These are phyloP conservation scores for Chlorella sp. DNA, from an alignment of 139 green algal genomes.

Conservation along the genomic window DNA sequence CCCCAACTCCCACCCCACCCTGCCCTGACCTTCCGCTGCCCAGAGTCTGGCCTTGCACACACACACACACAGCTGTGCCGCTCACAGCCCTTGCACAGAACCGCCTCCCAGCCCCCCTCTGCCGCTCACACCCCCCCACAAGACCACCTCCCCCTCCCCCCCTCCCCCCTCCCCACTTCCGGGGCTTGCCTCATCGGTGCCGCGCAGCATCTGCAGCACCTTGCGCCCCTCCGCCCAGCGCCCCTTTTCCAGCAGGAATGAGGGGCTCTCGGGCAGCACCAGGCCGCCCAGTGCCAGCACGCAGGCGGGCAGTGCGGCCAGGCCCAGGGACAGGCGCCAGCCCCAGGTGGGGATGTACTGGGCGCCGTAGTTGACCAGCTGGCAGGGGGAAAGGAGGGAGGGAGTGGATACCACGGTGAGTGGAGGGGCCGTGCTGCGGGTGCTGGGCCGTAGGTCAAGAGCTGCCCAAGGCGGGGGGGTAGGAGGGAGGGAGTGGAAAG, in stretches of 20 bases:
- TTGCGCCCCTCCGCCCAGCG: background rate
- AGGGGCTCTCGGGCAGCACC: conserved; percentile 78
- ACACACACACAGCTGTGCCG: too few relatives aligned
- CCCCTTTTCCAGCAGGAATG: conserved; percentile 64
- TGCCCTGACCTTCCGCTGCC: too few relatives aligned
- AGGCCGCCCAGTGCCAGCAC: conserved; percentile 56
- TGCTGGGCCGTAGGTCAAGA: too few relatives aligned
- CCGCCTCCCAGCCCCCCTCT: too few relatives aligned
- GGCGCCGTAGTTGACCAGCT: conserved; percentile 37
- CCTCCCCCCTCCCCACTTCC: too few relatives aligned
- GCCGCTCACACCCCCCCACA: too few relatives aligned
- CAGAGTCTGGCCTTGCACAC: too few relatives aligned
- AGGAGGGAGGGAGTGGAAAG: too few relatives aligned
- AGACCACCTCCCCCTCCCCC: too few relatives aligned
- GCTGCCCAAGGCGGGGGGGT: background rate
- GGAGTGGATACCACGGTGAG: background rate
- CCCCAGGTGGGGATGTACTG: conserved; percentile 8
- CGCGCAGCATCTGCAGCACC: conserved; percentile 27
- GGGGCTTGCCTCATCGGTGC: conserved; percentile 9
- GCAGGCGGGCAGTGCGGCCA: conserved; percentile 45
- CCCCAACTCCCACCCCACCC: too few relatives aligned
- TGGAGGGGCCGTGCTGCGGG: too few relatives aligned
- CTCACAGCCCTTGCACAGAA: too few relatives aligned
- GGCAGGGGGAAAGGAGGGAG: background rate
- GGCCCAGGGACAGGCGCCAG: conserved; percentile 45